Base-by-base conservation (phyloP, 768 basidiomycete species). In the Kockovaella imperatae region DNA sequence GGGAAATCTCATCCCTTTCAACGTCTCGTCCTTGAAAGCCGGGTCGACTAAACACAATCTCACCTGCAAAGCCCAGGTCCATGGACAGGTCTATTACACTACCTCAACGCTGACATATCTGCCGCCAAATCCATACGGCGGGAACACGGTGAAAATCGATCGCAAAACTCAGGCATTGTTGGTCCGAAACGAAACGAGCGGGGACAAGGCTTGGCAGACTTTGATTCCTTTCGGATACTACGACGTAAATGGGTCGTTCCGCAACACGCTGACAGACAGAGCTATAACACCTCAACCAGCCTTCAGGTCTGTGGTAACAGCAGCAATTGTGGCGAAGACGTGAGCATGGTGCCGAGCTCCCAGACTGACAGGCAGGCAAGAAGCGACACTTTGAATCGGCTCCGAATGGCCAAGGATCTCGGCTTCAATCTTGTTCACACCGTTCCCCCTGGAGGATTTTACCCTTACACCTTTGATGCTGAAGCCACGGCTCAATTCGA, bases 361-460 rank as follows among this genome's bases (percentile, higher is more conserved):
- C n/a, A n/a, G n/a, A n/a, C n/a, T n/a, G n/a, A n/a, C n/a, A n/a
- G n/a, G n/a, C n/a, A n/a, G n/a, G n/a, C n/a, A n/a, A n/a, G n/a
- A n/a, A n/a, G n/a, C n/a, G n/a, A n/a, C n/a, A n/a, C n/a, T n/a
- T n/a, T n/a, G n/a, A 25, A 59, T 17, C 45, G 39, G 15, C 49
- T 54, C 8, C 25, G 56, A 13, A 17, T 14, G 5, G 52, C 52
- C 10, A 44, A 47, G 13, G 21, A 24, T 14, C 20, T 31, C 45
- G 75, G 75, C n/a, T 59, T 74, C 39, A 68, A 68, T 20, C 66
- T 77, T 81, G 76, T 87, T 15, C 86, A 87, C 58, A 81, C 83
- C 1, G 72, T 85, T 4, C 85, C 86, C 0, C 54, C 54, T 5
- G 43, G 21, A 3, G 23, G 39, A 21, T 13, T 40, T 7, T 54